Base-by-base conservation (phyloP, 176 grass and related monocot species). In the Leersia perrieri region DNA sequence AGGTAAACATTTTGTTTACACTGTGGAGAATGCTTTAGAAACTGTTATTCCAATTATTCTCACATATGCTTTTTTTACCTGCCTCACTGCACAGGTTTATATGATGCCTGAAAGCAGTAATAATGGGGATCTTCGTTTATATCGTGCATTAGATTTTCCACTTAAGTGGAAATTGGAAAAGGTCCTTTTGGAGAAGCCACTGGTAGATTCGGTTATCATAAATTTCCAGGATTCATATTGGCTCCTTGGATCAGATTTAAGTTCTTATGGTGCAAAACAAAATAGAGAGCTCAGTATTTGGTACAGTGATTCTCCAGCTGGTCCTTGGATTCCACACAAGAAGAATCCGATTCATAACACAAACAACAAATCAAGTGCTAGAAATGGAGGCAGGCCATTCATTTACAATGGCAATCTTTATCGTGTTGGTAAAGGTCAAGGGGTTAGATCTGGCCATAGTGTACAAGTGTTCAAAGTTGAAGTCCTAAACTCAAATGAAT, bases 41-140 rank as follows among this genome's bases (percentile, higher is more conserved):
- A 36, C 12, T 38, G 13, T 1, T 47, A 32, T 26, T 78, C 3
- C 16, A 53, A 79, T 83, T 9, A 45, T 75, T 86, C 27, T 28
- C 12, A 20, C 27, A 32, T 47, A 14, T 67, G 2, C 40, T 70
- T 74, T 63, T 70, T 74, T 63, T 67, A 42, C 47, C 81, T 72
- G 34, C 18, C 33, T 66, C 28, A 13, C 5, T 73, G 71, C 22
- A 14, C 82, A 98, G 95, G 85, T 87, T 15, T 98, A 93, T 62
- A 93, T 98, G 95, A 88, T 98, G 83, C 95, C 95, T 76, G 95
- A 95, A 89, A 94, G 92, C 68, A 95, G 90, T 32, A 87, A 89
- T 78, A 94, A 91, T 28, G 90, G 90, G 11, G 87, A 93, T 66
- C 88, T 98, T 42, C 84, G 63, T 51, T 65, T 98, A 11, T 98